Conservation (phyloP, 75 land plant species). For the Pinus albicaulis region DNA sequence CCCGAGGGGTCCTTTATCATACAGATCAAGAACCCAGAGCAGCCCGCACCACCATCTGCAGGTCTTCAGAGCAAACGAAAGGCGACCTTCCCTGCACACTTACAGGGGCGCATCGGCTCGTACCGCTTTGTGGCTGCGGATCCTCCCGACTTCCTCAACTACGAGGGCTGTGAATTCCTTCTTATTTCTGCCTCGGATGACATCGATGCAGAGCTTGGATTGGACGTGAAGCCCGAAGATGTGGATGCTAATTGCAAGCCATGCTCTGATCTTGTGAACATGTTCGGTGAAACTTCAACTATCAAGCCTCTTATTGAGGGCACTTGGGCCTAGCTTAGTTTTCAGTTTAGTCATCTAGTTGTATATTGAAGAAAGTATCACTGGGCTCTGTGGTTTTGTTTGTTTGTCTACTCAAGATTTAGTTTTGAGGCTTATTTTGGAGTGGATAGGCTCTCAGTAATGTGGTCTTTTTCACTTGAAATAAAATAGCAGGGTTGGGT, state of each 20-base stretch:
- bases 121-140: slow-evolving; percentile 60
- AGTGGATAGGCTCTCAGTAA: too few relatives aligned
- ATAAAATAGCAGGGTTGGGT: too few relatives aligned
- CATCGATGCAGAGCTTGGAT: slow-evolving; percentile 74
- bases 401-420: too few relatives aligned
- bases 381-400: too few relatives aligned
- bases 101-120: slow-evolving; percentile 65
- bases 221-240: slow-evolving; percentile 40
- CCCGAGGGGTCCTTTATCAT: slow-evolving; percentile 72
- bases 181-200: slow-evolving; percentile 74
- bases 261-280: slow-evolving; percentile 52
- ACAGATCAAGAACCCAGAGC: slow-evolving; percentile 83
- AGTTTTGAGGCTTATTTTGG: too few relatives aligned
- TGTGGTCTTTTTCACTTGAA: too few relatives aligned
- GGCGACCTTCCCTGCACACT: slow-evolving; percentile 68
- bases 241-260: slow-evolving; percentile 8
- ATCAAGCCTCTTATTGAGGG: slow-evolving; percentile 55
- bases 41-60: slow-evolving; percentile 22
- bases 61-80: slow-evolving; percentile 70
- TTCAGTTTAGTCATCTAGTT: neutral
- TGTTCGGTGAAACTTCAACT: slow-evolving; percentile 44
- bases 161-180: slow-evolving; percentile 86
- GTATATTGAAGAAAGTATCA: too few relatives aligned
- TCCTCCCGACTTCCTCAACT: slow-evolving; percentile 86
- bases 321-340: slow-evolving; percentile 40